Conservation (phyloP, 2,329 filamentous ascomycete species). For the Harringtonia aguacate region DNA sequence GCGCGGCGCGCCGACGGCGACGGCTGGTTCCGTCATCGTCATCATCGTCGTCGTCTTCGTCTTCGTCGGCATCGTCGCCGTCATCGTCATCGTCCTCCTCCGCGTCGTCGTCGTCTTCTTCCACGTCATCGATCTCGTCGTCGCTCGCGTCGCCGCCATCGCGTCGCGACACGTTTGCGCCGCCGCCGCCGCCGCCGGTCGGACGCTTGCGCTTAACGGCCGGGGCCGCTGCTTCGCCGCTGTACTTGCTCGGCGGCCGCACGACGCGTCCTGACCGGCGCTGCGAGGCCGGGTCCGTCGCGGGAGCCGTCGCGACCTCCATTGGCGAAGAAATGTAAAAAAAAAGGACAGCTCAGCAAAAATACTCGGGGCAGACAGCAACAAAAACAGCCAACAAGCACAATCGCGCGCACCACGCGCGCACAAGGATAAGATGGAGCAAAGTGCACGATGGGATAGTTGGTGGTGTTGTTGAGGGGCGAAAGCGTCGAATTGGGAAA, state of each 20-base stretch:
- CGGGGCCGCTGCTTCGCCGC: slow-evolving; percentile 36
- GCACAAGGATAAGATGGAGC: background rate
- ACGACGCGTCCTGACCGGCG: slow-evolving; percentile 61
- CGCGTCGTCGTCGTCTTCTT: slow-evolving; percentile 30
- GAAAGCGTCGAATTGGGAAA: background rate
- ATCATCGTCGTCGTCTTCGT: slow-evolving; percentile 28
- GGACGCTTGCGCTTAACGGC: slow-evolving; percentile 47
- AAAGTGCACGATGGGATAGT: background rate
- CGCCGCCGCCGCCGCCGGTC: slow-evolving; percentile 24
- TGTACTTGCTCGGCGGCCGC: slow-evolving; percentile 48
- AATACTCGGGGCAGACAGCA: background rate
- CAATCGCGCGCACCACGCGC: slow-evolving; percentile 3
- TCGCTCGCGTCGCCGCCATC: slow-evolving; percentile 20
- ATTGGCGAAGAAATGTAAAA: background rate
- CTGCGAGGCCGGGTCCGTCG: slow-evolving; percentile 32
- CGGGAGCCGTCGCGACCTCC: too few relatives aligned
- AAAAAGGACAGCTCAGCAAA: background rate
- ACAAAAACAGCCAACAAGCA: background rate
- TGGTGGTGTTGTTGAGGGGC: background rate
- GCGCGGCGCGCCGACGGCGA: slow-evolving; percentile 26
- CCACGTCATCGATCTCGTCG: slow-evolving; percentile 22
- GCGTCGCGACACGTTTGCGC: slow-evolving; percentile 30
- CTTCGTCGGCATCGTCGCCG: slow-evolving; percentile 19
- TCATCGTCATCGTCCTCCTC: slow-evolving; percentile 22
- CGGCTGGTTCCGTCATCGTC: slow-evolving; percentile 23